Base-by-base conservation (phyloP, 768 basidiomycete species). In the Roridomyces roridus region DNA sequence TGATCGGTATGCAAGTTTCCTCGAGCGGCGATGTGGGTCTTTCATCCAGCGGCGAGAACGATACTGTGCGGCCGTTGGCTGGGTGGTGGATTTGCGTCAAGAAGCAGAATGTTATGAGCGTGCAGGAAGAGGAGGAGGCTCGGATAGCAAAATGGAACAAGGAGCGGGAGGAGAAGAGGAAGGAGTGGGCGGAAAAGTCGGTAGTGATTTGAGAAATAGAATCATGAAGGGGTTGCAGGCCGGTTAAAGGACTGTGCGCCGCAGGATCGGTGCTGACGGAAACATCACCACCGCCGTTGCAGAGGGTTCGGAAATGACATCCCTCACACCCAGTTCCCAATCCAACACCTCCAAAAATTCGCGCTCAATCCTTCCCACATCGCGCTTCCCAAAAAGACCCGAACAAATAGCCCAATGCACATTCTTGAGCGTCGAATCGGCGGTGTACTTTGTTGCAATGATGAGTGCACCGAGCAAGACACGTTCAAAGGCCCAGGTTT, bases 401-500 rank as follows among this genome's bases (percentile, higher is more conserved):
- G 90, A 90, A 72, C 89, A 91, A 17, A 89, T 77, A 8, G 89
- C 88, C 92, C 92, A 95, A 71, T 95, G 92, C 46, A 90, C 80
- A 74, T 95, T 95, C 80, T 95, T 95, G 15, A 94, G 81, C 24
- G 91, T 92, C 15, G 89, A 92, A 70, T 96, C 94, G 70, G 95
- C 94, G 31, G 89, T 76, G 68, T 94, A 94, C 85, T 91, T 96
- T 74, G 88, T 88, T 7, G 94, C 93, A 43, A 85, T 79, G 72
- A 96, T 94, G 62, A 95, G 73, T n/a, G 92, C 87, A 46, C 94
- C 94, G 39, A 96, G 83, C 74, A 96, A 95, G 26, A 96, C 93
- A 37, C 94, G 86, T 73, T 95, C 92, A 44, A 91, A 80, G 15
- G 93, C 94, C 90, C 90, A 92, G 66, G 91, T 86, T 68, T 91